Base-by-base conservation (phyloP, 2,329 filamentous ascomycete species). In the Sporothrix protearum region DNA sequence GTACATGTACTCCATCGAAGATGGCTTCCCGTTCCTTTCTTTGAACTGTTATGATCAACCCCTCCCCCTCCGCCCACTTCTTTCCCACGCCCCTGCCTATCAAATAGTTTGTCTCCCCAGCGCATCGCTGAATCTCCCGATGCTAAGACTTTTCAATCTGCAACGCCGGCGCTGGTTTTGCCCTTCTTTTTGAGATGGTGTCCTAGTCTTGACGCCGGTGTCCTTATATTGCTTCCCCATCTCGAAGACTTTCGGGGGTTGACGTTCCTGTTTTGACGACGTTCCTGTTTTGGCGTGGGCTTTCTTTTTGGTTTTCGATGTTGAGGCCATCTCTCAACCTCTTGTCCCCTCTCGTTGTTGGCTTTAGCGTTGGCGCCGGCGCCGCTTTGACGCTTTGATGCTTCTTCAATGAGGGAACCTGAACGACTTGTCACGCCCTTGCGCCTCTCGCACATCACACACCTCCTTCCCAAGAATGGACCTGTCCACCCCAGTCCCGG, bases 81-180 rank as follows among this genome's bases (percentile, higher is more conserved):
- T 25, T 30, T n/a, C 8, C 47, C 47, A 30, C 45, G n/a, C 63
- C 63, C 39, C 47, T 30, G 28, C 22, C 47, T 42, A 19, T 7
- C 45, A 12, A 4, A 55, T 55, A 39, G 47, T 42, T 39, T 28
- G n/a, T 55, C 33, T 22, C 59, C 36, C 33, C 64, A 33, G 42
- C 9, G 30, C 47, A 42, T 30, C 66, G n/a, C 51, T 59, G 51
- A 42, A 69, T 59, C 67, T 59, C 67, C 51, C 67, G 66, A 59
- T 69, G 67, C 67, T 51, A 69, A 69, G 67, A 69, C 51, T 47
- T 68, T 68, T 45, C 49, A 57, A 69, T 69, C 67, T 57, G 33
- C 67, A 57, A 45, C 67, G 67, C 51, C 36, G 36, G 67, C 14
- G 49, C 22, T 68, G 8, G 49, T 16, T 33, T 6, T 36, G 9